These are phyloP conservation scores for Termitomyces sp. DNA, from an alignment of 768 basidiomycete species.

Conservation along the genomic window DNA sequence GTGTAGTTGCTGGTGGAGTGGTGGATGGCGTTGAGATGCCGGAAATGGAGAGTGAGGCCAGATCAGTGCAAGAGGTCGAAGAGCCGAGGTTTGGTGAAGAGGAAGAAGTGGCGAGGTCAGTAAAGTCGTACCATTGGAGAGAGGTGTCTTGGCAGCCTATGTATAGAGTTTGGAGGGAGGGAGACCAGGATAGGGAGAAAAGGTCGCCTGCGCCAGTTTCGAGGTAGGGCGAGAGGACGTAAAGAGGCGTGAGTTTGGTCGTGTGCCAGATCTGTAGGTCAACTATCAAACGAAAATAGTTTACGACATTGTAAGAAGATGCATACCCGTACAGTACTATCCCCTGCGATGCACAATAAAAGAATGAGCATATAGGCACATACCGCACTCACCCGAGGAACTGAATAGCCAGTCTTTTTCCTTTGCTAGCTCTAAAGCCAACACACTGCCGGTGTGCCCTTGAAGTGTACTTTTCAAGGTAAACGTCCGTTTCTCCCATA, in stretches of 20 bases:
- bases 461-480: constrained; percentile 63
- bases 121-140: constrained; percentile 82
- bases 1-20: constrained; percentile 19
- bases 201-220: constrained; percentile 85
- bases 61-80: constrained; percentile 8
- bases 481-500: constrained; percentile 79
- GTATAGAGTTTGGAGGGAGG: constrained; percentile 65
- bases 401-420: constrained; percentile 87
- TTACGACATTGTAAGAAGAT: background rate
- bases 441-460: constrained; percentile 83
- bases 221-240: constrained; percentile 72
- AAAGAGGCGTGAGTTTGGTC: constrained; percentile 57
- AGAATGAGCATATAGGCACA: background rate
- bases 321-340: constrained; percentile 82
- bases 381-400: constrained; percentile 62
- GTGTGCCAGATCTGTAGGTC: constrained; percentile 77
- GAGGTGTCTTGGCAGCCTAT: constrained; percentile 93
- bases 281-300: background rate
- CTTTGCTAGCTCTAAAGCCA: constrained; percentile 72
- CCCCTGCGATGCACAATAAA: constrained; percentile 45
- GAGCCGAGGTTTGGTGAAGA: constrained; percentile 10
- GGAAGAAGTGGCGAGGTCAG: constrained; percentile 9
- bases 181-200: constrained; percentile 80
- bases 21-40: constrained; percentile 33
- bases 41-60: constrained; percentile 19